Percentiles rank a stretch among this genome's conserved stretches.
These are phyloP conservation scores for Chytridiales sp. DNA, from an alignment of 371 early-diverging fungal species.

Conservation along the genomic window DNA sequence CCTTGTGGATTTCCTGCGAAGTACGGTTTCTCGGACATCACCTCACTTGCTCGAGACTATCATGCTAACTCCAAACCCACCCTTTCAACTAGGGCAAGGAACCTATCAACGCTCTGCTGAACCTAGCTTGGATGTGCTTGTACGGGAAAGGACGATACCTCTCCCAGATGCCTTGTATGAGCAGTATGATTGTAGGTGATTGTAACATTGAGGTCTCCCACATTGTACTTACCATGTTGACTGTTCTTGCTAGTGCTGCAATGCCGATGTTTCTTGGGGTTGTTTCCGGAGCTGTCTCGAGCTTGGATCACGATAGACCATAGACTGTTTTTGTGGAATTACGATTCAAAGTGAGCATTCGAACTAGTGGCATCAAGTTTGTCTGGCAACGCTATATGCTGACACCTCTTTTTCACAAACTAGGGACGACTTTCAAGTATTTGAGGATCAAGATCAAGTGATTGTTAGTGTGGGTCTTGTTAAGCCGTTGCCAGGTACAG, in stretches of 20 bases:
- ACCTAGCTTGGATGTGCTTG: not conserved
- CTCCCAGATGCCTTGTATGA: slow-evolving; percentile 70
- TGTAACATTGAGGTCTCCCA: not conserved
- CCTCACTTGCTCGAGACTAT: slow-evolving; percentile 11
- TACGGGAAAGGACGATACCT: slow-evolving; percentile 25
- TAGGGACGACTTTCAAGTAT: slow-evolving; percentile 63
- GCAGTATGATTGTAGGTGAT: slow-evolving; percentile 62
- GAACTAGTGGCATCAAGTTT: too few relatives aligned
- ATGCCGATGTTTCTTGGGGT: slow-evolving; percentile 78
- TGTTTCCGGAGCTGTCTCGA: slow-evolving; percentile 83
- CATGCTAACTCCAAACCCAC: not conserved
- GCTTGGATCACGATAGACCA: slow-evolving; percentile 90
- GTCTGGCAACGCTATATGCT: not conserved
- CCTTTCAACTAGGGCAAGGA: slow-evolving; percentile 14
- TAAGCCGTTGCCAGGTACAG: slow-evolving; percentile 62
- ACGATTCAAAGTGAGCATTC: slow-evolving; percentile 40
- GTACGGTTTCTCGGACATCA: not conserved
- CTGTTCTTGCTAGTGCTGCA: slow-evolving; percentile 50
- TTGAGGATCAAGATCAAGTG: slow-evolving; percentile 79
- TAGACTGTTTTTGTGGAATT: slow-evolving; percentile 86
- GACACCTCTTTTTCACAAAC: not conserved
- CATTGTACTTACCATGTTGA: not conserved
- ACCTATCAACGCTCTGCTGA: slow-evolving; percentile 17
- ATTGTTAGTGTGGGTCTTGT: slow-evolving; percentile 81
- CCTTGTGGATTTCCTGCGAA: slow-evolving; percentile 3